phyloP scores from a whole-genome alignment of 2,329 filamentous ascomycete genomes.

The Colletotrichum cordylinicola region DNA sequence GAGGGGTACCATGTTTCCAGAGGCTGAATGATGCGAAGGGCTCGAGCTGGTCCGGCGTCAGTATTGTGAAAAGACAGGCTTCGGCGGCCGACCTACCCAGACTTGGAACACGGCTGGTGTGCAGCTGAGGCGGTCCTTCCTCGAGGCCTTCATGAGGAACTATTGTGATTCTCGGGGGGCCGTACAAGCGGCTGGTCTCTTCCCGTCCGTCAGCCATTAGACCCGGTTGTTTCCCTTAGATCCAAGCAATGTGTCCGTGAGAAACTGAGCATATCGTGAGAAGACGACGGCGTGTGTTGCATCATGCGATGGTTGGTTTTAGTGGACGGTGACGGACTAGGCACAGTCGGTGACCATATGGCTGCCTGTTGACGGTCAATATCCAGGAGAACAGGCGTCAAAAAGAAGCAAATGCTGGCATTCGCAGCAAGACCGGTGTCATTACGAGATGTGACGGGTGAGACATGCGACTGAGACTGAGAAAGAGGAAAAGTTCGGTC shows the following conservation, averaged over 20 bases:
- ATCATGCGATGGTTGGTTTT: constrained; percentile 10
- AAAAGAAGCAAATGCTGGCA: not conserved
- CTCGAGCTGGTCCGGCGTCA: not conserved
- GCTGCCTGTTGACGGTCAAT: not conserved
- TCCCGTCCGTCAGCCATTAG: constrained; percentile 22
- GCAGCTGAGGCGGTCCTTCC: constrained; percentile 19
- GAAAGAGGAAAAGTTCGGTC: constrained; percentile 16
- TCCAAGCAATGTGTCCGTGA: constrained; percentile 8
- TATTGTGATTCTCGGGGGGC: constrained; percentile 22
- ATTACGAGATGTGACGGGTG: not conserved
- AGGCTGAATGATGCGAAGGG: constrained; percentile 8
- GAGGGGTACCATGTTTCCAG: constrained; percentile 5
- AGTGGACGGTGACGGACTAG: not conserved
- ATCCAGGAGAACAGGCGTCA: not conserved
- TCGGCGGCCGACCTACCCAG: not conserved
- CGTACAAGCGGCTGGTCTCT: constrained; percentile 21
- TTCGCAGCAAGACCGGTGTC: constrained; percentile 3
- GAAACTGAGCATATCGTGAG: constrained; percentile 19
- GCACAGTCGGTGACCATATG: not conserved
- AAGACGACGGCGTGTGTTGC: constrained; percentile 10
- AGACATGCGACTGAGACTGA: constrained; percentile 3
- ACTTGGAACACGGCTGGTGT: constrained; percentile 14
- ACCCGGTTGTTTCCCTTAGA: constrained; percentile 9
- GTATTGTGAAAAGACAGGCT: not conserved
- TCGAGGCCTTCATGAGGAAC: constrained; percentile 14